These are phyloP conservation scores for Seminavis robusta DNA, from an alignment of 108 stramenopile genomes.

Conservation along the genomic window DNA sequence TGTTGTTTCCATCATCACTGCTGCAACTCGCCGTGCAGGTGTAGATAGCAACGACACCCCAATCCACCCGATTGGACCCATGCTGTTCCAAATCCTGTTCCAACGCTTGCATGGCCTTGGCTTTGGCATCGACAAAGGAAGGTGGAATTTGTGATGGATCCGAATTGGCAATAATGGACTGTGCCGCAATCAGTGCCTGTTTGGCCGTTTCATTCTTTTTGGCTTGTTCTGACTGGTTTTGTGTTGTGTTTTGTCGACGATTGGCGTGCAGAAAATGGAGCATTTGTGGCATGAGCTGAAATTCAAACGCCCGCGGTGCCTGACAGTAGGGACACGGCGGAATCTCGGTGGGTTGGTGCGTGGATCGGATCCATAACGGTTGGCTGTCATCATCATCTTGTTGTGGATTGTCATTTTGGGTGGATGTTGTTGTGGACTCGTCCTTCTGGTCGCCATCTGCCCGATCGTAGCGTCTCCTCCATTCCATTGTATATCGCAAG, in stretches of 20 bases:
- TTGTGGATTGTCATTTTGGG: too few species aligned
- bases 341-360: constrained; percentile 34
- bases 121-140: constrained; percentile 58
- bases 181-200: constrained; percentile 46
- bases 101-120: constrained; percentile 42
- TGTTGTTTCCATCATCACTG: constrained; percentile 17
- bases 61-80: constrained; percentile 49
- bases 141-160: constrained; percentile 54
- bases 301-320: constrained; percentile 68
- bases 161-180: constrained; percentile 40
- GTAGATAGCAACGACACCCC: constrained; percentile 77
- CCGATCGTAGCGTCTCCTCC: too few species aligned
- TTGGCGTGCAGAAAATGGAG: constrained; percentile 54
- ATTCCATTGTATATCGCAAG: constrained; percentile 67
- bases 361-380: constrained; percentile 67
- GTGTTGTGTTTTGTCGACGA: constrained; percentile 10
- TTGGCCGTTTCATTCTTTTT: constrained; percentile 26
- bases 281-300: constrained; percentile 89
- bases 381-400: constrained; percentile 10
- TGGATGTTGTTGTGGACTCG: too few species aligned
- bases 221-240: not conserved
- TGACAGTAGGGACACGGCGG: constrained; percentile 69
- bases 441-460: constrained; percentile 56
- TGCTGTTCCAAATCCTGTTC: constrained; percentile 4
- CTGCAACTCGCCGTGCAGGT: constrained; percentile 84